Base-by-base conservation (phyloP, 2,329 filamentous ascomycete species). In the Microascus cirrosus region DNA sequence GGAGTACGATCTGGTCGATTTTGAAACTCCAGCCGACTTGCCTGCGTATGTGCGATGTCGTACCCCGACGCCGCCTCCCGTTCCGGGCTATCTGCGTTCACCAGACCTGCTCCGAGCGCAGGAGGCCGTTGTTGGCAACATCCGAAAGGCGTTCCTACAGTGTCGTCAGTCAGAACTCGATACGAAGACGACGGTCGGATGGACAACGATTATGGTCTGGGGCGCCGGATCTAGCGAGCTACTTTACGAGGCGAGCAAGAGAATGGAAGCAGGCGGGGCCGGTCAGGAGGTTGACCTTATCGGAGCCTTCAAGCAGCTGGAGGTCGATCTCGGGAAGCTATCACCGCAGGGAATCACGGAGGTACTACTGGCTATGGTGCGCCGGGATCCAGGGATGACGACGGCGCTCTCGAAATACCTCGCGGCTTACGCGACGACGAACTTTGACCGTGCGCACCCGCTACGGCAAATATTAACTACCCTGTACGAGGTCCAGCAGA, bases 1-100 rank as follows among this genome's bases (percentile, higher is more conserved):
- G 12, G 76, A 79, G 62, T 78, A 78, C 62, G 77, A 79, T 59
- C 70, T 80, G 61, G 69, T 77, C 53, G 74, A 77, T 62, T 74
- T 76, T 56, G 72, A 75, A 60, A 64, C 71, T 48, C 68, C 73
- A 15, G 70, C 71, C 56, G 70, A 76, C 59, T 67, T 76, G 22
- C 74, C 74, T 24, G 68, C 71, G 2, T 73, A 76, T 55, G 70
- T 76, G 34, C 71, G 72, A 62, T 76, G 74, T 56, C 72, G 74
- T 62, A 76, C 74, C 11, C 74, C 74, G 53, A 75, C 74, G 36
- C 74, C 74, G 39, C 73, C 73, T 11, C 72, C 72, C 15, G 69
- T 70, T 22, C 72, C 72, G 20, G 71, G 71, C 34, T 74, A 72
- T 53, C 68, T 76, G 20, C 68, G 68, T 58, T 74, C 74, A 2